These are phyloP conservation scores for Sporothrix humicola DNA, from an alignment of 2,329 filamentous ascomycete species.

Conservation along the genomic window DNA sequence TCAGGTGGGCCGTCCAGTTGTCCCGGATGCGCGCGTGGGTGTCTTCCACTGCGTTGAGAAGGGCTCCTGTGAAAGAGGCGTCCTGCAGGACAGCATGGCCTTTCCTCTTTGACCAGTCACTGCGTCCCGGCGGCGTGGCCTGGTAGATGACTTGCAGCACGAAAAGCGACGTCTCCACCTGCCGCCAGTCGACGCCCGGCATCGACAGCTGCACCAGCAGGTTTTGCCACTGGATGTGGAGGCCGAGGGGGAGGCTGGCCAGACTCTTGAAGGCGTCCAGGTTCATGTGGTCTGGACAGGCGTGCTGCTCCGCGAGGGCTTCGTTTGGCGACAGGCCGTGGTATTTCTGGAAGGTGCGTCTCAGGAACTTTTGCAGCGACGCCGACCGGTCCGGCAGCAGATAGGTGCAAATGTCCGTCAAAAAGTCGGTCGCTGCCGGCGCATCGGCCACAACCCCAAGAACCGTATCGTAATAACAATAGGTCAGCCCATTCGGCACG, in stretches of 20 bases:
- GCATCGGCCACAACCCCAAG: slow-evolving; percentile 33
- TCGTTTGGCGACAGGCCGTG: slow-evolving; percentile 53
- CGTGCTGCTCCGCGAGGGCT: slow-evolving; percentile 55
- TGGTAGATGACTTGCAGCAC: slow-evolving; percentile 58
- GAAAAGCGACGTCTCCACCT: slow-evolving; percentile 53
- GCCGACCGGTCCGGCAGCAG: slow-evolving; percentile 43
- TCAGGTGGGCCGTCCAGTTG: slow-evolving; percentile 58
- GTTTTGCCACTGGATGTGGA: slow-evolving; percentile 60
- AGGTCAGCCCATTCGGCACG: slow-evolving; percentile 53
- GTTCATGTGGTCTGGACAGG: slow-evolving; percentile 56
- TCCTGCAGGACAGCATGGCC: slow-evolving; percentile 48
- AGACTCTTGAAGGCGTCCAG: slow-evolving; percentile 62
- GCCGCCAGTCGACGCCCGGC: slow-evolving; percentile 57
- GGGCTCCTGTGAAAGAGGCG: slow-evolving; percentile 42
- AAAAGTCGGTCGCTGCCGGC: slow-evolving; percentile 38
- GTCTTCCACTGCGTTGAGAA: slow-evolving; percentile 46
- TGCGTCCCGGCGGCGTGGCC: slow-evolving; percentile 47
- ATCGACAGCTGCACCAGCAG: slow-evolving; percentile 57
- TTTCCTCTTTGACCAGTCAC: slow-evolving; percentile 40
- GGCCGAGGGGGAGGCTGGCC: slow-evolving; percentile 53
- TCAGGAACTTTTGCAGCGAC: slow-evolving; percentile 49
- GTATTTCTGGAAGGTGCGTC: slow-evolving; percentile 41
- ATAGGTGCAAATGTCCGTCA: slow-evolving; percentile 49
- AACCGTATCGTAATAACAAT: slow-evolving; percentile 47
- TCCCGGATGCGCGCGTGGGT: slow-evolving; percentile 47